phyloP scores from a whole-genome alignment of 2,329 filamentous ascomycete genomes.

The Fusarium concolor region DNA sequence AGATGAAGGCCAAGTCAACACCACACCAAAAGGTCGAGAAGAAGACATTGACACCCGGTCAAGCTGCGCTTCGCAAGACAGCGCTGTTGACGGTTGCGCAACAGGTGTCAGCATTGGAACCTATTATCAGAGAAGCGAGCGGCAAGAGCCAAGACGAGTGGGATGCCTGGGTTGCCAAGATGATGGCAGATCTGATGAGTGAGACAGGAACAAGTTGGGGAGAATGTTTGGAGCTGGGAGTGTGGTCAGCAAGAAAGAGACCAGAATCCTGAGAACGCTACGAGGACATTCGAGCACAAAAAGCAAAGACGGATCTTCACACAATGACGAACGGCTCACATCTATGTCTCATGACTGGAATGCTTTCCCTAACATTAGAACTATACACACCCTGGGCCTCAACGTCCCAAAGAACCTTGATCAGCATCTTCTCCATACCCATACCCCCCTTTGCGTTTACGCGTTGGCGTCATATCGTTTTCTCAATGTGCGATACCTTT shows the following conservation, averaged over 20 bases:
- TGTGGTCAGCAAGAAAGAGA: constrained; percentile 87
- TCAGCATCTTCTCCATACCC: constrained; percentile 17
- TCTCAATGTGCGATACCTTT: constrained; percentile 86
- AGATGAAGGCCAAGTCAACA: constrained; percentile 61
- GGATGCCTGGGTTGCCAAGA: constrained; percentile 88
- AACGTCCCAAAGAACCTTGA: constrained; percentile 5
- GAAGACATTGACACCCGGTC: constrained; percentile 72
- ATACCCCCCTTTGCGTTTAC: constrained; percentile 34
- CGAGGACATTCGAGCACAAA: constrained; percentile 16
- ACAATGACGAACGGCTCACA: constrained; percentile 15
- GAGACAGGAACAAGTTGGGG: constrained; percentile 83
- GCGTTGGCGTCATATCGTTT: constrained; percentile 75
- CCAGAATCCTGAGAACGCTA: constrained; percentile 9
- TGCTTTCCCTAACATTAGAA: constrained; percentile 7
- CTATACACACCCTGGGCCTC: constrained; percentile 1
- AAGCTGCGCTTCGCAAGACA: constrained; percentile 79
- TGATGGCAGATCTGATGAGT: constrained; percentile 86
- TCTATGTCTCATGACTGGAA: constrained; percentile 31
- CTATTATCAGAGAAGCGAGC: constrained; percentile 81
- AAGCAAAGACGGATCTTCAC: constrained; percentile 25
- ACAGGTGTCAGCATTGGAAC: constrained; percentile 87
- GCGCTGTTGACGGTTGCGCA: constrained; percentile 86
- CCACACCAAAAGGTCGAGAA: constrained; percentile 54
- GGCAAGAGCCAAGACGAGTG: constrained; percentile 92
- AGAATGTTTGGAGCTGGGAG: constrained; percentile 87